A percentile compares a stretch with the other conserved stretches of the same genome.
phyloP scores from a whole-genome alignment of 2,329 filamentous ascomycete species.

The Monascus ruber region DNA sequence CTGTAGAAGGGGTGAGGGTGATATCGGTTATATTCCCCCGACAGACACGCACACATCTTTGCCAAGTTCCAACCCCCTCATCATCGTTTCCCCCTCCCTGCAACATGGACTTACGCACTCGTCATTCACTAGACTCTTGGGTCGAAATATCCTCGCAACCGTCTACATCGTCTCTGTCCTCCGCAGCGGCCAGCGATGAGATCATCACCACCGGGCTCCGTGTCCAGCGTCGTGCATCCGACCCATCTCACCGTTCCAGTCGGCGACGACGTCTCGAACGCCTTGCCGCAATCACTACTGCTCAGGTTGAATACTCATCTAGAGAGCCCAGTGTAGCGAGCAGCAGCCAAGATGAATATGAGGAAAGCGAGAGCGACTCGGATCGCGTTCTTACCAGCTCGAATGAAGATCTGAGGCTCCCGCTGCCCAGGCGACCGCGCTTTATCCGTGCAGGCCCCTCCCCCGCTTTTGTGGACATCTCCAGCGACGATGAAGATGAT shows the following conservation, averaged over 20 bases:
- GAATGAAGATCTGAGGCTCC: conserved; percentile 43
- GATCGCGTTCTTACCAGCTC: conserved; percentile 58
- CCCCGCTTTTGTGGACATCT: conserved; percentile 18
- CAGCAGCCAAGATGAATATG: conserved; percentile 89
- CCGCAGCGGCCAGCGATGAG: conserved; percentile 59
- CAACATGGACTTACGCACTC: conserved; percentile 32
- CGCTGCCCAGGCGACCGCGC: conserved; percentile 11
- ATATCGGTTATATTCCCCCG: too few species aligned
- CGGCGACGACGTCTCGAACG: conserved; percentile 32
- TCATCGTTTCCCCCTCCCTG: conserved; percentile 3
- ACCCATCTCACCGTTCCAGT: conserved; percentile 48
- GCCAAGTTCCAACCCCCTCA: conserved; percentile 2
- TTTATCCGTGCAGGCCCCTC: conserved; percentile 12
- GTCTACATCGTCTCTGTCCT: conserved; percentile 86
- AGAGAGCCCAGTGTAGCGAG: conserved; percentile 37
- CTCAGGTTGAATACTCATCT: conserved; percentile 29
- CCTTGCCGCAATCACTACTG: conserved; percentile 26
- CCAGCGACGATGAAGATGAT: conserved; percentile 56
- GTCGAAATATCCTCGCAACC: conserved; percentile 87
- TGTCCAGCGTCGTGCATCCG: conserved; percentile 49
- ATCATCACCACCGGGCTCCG: conserved; percentile 81
- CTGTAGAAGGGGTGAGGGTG: conserved; percentile 1
- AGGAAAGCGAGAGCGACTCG: conserved; percentile 84
- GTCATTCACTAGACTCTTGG: conserved; percentile 69
- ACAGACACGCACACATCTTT: neutral